These are phyloP conservation scores for Fusarium newnesense DNA, from an alignment of 2,329 filamentous ascomycete species.

Conservation along the genomic window DNA sequence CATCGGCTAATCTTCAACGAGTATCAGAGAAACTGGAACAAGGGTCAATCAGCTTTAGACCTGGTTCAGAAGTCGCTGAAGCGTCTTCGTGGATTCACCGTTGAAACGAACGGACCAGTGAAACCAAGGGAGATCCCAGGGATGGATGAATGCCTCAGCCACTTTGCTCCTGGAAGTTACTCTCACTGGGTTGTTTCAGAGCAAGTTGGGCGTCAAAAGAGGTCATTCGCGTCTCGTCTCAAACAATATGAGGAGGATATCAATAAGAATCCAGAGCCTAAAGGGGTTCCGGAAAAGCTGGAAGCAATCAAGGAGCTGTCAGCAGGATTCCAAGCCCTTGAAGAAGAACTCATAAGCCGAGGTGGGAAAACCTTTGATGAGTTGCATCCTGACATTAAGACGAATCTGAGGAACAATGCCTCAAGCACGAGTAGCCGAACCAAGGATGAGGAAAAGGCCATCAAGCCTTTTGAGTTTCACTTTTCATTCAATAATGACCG, in stretches of 20 bases:
- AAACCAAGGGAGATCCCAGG: constrained; percentile 48
- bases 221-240: constrained; percentile 48
- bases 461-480: constrained; percentile 57
- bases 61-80: constrained; percentile 64
- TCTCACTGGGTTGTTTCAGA: constrained; percentile 62
- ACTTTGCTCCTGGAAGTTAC: constrained; percentile 67
- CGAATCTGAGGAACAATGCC: constrained; percentile 15
- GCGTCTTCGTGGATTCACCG: constrained; percentile 58
- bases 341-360: constrained; percentile 60
- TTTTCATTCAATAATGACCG: constrained; percentile 64
- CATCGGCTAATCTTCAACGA: constrained; percentile 49
- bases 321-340: constrained; percentile 22
- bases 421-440: background rate
- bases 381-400: constrained; percentile 65
- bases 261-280: constrained; percentile 22
- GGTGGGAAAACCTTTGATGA: constrained; percentile 75
- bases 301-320: constrained; percentile 56
- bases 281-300: constrained; percentile 60
- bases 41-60: constrained; percentile 67
- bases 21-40: constrained; percentile 47
- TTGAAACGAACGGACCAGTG: constrained; percentile 20
- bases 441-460: constrained; percentile 24
- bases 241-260: constrained; percentile 41
- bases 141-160: constrained; percentile 64
- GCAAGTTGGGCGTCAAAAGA: constrained; percentile 50